phyloP scores from a whole-genome alignment of 768 basidiomycete species.

The Lentinula raphanica region DNA sequence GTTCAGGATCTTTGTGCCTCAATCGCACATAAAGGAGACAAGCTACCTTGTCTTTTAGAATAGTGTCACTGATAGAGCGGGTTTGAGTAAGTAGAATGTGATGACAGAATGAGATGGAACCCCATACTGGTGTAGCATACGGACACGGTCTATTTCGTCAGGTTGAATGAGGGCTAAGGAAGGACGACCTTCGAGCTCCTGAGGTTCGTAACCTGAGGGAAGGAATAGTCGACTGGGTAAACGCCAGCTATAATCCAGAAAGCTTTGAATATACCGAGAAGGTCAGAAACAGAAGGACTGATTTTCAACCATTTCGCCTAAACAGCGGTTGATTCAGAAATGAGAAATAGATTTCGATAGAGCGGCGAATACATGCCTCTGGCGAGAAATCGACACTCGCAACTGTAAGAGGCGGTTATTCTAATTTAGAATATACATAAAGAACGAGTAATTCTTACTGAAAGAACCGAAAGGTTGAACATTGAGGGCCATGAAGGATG shows the following conservation, averaged over 20 bases:
- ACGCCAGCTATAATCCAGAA: not conserved
- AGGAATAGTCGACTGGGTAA: not conserved
- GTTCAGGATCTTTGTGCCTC: slow-evolving; percentile 73
- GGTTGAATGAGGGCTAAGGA: slow-evolving; percentile 78
- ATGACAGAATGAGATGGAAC: no score
- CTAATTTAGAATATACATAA: no score
- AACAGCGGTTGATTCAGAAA: not conserved
- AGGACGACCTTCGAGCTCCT: slow-evolving; percentile 62
- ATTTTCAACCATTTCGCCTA: slow-evolving; percentile 68
- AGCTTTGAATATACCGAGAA: slow-evolving; percentile 42
- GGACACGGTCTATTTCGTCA: slow-evolving; percentile 66
- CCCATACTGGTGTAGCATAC: slow-evolving; percentile 63
- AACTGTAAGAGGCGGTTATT: slow-evolving; percentile 37
- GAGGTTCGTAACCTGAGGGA: slow-evolving; percentile 64
- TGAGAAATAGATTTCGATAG: not conserved
- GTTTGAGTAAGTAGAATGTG: no score
- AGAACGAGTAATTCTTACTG: slow-evolving; percentile 44
- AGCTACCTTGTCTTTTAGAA: slow-evolving; percentile 74
- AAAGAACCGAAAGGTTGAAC: slow-evolving; percentile 64
- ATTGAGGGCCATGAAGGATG: slow-evolving; percentile 12
- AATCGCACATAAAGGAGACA: slow-evolving; percentile 74
- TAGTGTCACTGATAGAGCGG: slow-evolving; percentile 54
- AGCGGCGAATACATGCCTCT: slow-evolving; percentile 35
- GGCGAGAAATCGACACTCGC: slow-evolving; percentile 79
- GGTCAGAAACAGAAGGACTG: slow-evolving; percentile 60